phyloP scores from a whole-genome alignment of 495 filamentous ascomycete species.

The Aspergillus incahuasiensis region DNA sequence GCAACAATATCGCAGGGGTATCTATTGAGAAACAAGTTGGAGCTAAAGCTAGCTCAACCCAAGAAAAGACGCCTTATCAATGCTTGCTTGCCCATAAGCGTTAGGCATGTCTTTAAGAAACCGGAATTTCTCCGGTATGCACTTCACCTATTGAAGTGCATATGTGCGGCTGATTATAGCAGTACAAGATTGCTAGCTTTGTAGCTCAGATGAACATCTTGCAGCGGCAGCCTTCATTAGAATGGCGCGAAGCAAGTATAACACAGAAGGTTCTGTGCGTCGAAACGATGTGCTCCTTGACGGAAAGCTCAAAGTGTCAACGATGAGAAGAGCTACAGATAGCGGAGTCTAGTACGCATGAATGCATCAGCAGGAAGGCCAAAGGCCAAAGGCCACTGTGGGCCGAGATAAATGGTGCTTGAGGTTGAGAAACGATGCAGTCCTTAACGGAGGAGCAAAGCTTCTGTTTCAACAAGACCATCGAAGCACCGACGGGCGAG shows the following conservation, averaged over 20 bases:
- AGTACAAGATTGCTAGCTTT: not conserved
- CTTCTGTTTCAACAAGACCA: too few species aligned
- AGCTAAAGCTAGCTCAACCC: not conserved
- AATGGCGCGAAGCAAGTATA: not conserved
- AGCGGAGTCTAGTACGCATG: too few species aligned
- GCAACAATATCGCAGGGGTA: slow-evolving; percentile 13
- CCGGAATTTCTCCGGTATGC: not conserved
- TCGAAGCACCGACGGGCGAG: too few species aligned
- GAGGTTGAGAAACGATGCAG: too few species aligned
- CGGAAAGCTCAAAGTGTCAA: not conserved
- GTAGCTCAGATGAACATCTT: not conserved
- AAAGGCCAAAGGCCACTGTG: too few species aligned
- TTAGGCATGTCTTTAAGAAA: not conserved
- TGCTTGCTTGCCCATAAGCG: slow-evolving; percentile 11
- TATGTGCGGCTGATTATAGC: not conserved
- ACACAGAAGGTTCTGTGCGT: not conserved
- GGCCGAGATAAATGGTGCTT: too few species aligned
- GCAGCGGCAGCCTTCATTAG: not conserved
- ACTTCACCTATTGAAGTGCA: not conserved
- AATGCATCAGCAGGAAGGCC: too few species aligned
- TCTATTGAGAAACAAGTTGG: slow-evolving; percentile 1
- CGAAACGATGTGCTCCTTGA: not conserved
- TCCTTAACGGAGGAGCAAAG: too few species aligned
- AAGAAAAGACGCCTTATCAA: slow-evolving; percentile 10
- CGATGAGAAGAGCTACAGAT: too few species aligned